Conservation (phyloP, 1,284 basidiomycete genomes). For the Fomitopsis pinicola region DNA sequence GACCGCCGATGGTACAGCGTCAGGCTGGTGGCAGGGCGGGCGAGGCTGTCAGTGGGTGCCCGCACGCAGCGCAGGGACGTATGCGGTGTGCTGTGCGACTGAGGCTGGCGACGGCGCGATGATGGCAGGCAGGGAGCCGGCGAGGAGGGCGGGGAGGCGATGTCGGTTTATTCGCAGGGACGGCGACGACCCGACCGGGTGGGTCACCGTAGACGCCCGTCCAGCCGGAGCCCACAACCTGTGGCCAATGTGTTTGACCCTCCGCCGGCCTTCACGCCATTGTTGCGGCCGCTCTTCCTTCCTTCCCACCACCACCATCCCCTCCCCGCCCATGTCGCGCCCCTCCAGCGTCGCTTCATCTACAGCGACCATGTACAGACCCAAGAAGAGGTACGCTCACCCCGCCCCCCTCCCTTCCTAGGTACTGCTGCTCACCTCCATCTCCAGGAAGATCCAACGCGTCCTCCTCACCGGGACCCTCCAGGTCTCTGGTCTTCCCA, state of each 20-base stretch:
- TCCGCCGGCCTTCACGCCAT: constrained; percentile 30
- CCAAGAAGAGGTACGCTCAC: constrained; percentile 34
- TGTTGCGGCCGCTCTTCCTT: constrained; percentile 30
- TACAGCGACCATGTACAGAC: constrained; percentile 19
- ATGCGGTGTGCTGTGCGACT: background rate
- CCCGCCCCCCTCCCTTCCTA: constrained; percentile 19
- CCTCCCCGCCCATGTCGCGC: constrained; percentile 21
- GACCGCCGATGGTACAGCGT: constrained; percentile 12
- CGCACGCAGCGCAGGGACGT: background rate
- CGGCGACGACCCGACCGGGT: constrained; percentile 15
- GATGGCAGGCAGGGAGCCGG: background rate
- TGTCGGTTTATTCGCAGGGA: constrained; percentile 5
- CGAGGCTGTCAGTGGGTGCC: constrained; percentile 6
- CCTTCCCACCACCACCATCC: constrained; percentile 34
- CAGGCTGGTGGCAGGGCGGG: background rate
- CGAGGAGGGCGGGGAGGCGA: constrained; percentile 7
- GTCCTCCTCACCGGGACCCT: constrained; percentile 59
- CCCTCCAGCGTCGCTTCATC: constrained; percentile 24
- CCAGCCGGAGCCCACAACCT: constrained; percentile 10
- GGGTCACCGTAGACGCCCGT: constrained; percentile 17
- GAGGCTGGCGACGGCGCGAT: background rate
- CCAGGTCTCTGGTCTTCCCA: constrained; percentile 32
- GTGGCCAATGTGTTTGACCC: constrained; percentile 21
- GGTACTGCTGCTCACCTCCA: constrained; percentile 17
- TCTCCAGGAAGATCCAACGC: constrained; percentile 50